Base-by-base conservation (phyloP, 2,329 filamentous ascomycete species). In the Botrytis pseudocinerea region DNA sequence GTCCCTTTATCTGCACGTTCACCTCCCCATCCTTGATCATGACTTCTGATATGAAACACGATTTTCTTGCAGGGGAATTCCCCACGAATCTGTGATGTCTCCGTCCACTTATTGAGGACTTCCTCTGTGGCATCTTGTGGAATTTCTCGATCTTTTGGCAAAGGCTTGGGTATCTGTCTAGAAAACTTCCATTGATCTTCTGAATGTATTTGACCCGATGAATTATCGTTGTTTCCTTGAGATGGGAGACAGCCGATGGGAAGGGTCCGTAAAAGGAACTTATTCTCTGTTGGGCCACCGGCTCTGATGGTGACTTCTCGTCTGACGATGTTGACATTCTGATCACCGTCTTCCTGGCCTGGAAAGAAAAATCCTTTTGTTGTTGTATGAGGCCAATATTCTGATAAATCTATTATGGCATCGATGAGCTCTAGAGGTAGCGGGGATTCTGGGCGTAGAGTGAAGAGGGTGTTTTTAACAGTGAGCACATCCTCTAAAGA, bases 1-100 rank as follows among this genome's bases (percentile, higher is more conserved):
- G 83, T 84, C 2, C 83, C 83, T 2, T 77, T 78, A 0, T 80
- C 74, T 14, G 44, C 42, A 16, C n/a, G 6, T 4, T 14, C 40
- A 22, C 84, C 83, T 46, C 85, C 84, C 84, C 85, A 89, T 6
- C 89, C 90, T 76, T 92, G 90, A 75, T 92, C 90, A 65, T 81
- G 83, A 78, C 87, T 88, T 18, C 80, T 80, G 59, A 90, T 84
- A 8, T 85, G 87, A 79, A 91, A 91, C 35, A 90, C 86, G 32
- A 92, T 84, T 80, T 89, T 91, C 51, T 88, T 85, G 69, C 87
- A 88, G 0, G 89, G 88, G 69, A 84, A 81, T 4, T 83, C 75
- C 40, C 75, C 75, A 44, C 77, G 74, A n/a, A 72, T 20, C 4
- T 48, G 46, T 9, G 76, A 77, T 20, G 72, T 68, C 5, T 69